These are phyloP conservation scores for Miscanthus lutarioriparius DNA, from an alignment of 176 grass and related monocot species.

Conservation along the genomic window DNA sequence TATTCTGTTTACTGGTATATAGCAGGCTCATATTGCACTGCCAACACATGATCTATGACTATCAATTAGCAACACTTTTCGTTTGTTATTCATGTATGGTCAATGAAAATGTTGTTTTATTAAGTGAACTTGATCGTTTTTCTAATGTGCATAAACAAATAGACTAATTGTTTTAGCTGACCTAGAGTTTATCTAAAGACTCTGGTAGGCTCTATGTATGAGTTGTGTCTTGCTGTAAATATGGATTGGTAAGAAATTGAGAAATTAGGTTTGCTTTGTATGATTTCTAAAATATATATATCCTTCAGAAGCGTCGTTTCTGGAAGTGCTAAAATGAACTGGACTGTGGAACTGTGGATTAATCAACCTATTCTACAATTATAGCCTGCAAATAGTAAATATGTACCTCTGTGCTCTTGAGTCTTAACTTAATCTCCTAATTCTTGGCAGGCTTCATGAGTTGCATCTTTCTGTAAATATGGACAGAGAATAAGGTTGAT, in stretches of 20 bases:
- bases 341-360: neutral
- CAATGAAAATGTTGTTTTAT: neutral
- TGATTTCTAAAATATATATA: neutral
- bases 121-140: neutral
- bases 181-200: neutral
- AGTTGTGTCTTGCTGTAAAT: conserved; percentile 12
- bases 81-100: neutral
- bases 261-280: neutral
- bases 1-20: conserved; percentile 1
- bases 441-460: conserved; percentile 30
- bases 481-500: conserved; percentile 33
- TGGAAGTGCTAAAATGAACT: neutral
- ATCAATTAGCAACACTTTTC: neutral
- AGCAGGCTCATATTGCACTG: neutral
- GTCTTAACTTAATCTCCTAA: conserved; percentile 9
- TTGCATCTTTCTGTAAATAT: conserved; percentile 20
- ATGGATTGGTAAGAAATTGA: neutral
- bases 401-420: conserved; percentile 7
- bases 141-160: neutral
- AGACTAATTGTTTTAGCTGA: neutral
- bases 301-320: neutral
- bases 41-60: neutral
- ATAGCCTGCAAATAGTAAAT: neutral
- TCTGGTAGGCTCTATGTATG: conserved; percentile 18
- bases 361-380: neutral